A percentile compares a stretch with the other conserved stretches of the same genome.
Conservation (phyloP, 2,329 filamentous ascomycete genomes). For the Talaromyces atroroseus region DNA sequence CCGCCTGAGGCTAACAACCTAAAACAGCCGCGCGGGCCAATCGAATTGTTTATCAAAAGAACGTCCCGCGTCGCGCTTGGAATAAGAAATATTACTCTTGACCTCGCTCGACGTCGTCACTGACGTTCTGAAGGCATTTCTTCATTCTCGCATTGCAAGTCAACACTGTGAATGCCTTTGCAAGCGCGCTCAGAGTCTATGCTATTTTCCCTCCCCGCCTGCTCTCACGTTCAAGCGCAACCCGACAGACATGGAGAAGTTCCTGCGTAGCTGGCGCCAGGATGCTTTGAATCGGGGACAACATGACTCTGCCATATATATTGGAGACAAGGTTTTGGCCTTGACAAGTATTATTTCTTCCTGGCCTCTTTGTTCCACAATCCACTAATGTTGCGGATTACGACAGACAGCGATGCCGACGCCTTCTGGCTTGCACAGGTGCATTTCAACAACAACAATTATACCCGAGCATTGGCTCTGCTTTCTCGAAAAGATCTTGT, state of each 20-base stretch:
- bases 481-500: conserved; percentile 79
- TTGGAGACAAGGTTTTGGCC: conserved; percentile 93
- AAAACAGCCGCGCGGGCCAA: conserved; percentile 1
- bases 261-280: conserved; percentile 88
- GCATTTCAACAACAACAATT: conserved; percentile 92
- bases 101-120: background rate
- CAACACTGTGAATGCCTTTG: background rate
- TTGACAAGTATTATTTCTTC: conserved; percentile 64
- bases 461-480: conserved; percentile 82
- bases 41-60: conserved; percentile 3
- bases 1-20: background rate
- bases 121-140: background rate
- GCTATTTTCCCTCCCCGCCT: conserved; percentile 2
- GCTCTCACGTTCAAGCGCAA: background rate
- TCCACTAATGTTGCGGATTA: conserved; percentile 14
- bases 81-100: background rate
- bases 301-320: conserved; percentile 93
- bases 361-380: background rate
- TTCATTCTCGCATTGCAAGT: background rate
- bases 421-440: conserved; percentile 98
- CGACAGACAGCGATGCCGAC: conserved; percentile 79
- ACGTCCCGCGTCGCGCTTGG: conserved; percentile 11
- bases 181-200: background rate
- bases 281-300: conserved; percentile 94
- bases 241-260: conserved; percentile 68